Conservation (phyloP, 441 rosid genomes). For the Croton setiger region DNA sequence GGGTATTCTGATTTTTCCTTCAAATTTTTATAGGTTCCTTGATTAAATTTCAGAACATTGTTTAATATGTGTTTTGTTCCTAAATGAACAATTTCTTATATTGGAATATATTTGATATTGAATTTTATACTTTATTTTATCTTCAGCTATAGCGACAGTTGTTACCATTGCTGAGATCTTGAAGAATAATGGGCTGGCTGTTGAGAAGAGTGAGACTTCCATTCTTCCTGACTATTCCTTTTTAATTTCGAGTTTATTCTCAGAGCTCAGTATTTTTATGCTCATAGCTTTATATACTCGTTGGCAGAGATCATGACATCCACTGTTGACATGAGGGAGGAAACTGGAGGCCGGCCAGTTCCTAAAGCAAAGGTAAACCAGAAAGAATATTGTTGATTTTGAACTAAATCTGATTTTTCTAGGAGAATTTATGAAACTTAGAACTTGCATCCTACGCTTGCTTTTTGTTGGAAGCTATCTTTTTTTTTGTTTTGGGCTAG, state of each 20-base stretch:
- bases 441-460: neutral
- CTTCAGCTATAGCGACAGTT: conserved; percentile 67
- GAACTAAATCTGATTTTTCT: neutral
- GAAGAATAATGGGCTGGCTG: conserved; percentile 73
- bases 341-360: conserved; percentile 66
- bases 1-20: conserved; percentile 44
- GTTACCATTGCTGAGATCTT: conserved; percentile 77
- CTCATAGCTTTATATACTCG: conserved; percentile 4
- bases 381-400: neutral
- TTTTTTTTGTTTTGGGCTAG: neutral
- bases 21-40: neutral
- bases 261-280: conserved; percentile 9
- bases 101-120: too few relatives aligned
- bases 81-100: neutral
- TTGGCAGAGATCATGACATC: conserved; percentile 61
- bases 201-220: conserved; percentile 61
- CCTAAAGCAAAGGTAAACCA: conserved; percentile 70
- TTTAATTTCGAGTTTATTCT: conserved; percentile 4
- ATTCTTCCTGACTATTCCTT: neutral
- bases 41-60: too few relatives aligned
- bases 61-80: too few relatives aligned
- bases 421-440: neutral
- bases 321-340: conserved; percentile 73
- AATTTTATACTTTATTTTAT: neutral
- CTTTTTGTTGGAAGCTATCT: neutral